These are phyloP conservation scores for Hymenoscyphus repandus DNA, from an alignment of 2,329 filamentous ascomycete genomes.

Conservation along the genomic window DNA sequence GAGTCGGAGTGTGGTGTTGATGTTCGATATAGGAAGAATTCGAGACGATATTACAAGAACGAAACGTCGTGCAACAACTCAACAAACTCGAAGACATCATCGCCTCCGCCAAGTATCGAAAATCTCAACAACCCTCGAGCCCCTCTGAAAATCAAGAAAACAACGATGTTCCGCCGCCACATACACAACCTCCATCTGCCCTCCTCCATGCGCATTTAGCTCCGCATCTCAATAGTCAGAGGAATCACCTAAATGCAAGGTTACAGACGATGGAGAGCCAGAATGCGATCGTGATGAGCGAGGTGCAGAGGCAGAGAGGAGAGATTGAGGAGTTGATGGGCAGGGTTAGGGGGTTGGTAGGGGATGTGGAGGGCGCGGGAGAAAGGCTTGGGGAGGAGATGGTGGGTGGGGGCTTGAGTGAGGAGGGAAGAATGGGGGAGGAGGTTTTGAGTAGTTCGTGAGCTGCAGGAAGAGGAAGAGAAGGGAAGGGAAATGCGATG, in stretches of 20 bases:
- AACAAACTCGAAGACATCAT: slow-evolving; percentile 56
- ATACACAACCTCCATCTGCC: slow-evolving; percentile 47
- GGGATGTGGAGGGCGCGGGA: slow-evolving; percentile 47
- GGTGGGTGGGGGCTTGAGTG: background rate
- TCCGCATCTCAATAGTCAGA: slow-evolving; percentile 40
- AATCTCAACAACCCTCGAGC: background rate
- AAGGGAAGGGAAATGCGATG: too few relatives aligned
- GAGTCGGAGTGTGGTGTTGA: too few relatives aligned
- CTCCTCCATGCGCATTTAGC: slow-evolving; percentile 51
- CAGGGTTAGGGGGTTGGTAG: slow-evolving; percentile 45
- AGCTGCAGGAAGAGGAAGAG: too few relatives aligned
- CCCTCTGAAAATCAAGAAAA: background rate
- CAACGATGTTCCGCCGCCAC: slow-evolving; percentile 33
- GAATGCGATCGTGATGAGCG: slow-evolving; percentile 49
- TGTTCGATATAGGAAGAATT: slow-evolving; percentile 54
- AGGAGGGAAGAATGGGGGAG: slow-evolving; percentile 18
- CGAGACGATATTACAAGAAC: slow-evolving; percentile 44
- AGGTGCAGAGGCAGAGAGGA: slow-evolving; percentile 46
- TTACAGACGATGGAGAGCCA: slow-evolving; percentile 52
- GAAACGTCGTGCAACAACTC: slow-evolving; percentile 50
- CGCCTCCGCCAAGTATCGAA: slow-evolving; percentile 41
- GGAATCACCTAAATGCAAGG: slow-evolving; percentile 50
- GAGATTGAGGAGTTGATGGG: slow-evolving; percentile 49
- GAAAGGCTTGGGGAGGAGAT: slow-evolving; percentile 17
- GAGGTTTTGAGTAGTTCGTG: background rate